phyloP scores from a whole-genome alignment of 2,329 filamentous ascomycete species.

The Huntiella decipiens region DNA sequence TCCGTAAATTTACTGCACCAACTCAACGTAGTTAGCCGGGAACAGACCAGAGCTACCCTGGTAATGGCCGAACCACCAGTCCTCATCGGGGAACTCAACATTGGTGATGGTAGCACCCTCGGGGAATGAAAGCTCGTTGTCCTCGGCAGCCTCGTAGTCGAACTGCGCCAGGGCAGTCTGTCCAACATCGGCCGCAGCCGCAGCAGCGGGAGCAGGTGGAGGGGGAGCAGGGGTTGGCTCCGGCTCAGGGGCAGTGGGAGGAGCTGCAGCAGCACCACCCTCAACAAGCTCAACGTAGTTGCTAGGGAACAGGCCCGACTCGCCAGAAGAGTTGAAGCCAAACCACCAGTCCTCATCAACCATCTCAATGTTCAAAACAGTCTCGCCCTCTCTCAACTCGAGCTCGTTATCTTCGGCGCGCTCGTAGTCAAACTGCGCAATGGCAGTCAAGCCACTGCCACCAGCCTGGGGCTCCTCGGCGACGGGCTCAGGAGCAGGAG shows the following conservation, averaged over 20 bases:
- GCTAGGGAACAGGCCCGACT: slow-evolving; percentile 82
- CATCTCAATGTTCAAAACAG: slow-evolving; percentile 85
- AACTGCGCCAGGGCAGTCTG: slow-evolving; percentile 71
- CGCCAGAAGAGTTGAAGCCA: slow-evolving; percentile 69
- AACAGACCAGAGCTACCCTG: slow-evolving; percentile 68
- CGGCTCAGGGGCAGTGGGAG: slow-evolving; percentile 15
- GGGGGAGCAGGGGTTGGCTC: slow-evolving; percentile 17
- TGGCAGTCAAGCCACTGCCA: slow-evolving; percentile 45
- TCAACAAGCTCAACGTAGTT: slow-evolving; percentile 87
- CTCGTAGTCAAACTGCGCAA: slow-evolving; percentile 89
- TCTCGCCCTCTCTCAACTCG: slow-evolving; percentile 72
- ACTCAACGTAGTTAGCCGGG: slow-evolving; percentile 51
- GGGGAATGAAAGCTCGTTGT: slow-evolving; percentile 74
- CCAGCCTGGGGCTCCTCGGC: slow-evolving; percentile 6
- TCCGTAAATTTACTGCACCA: slow-evolving; percentile 17
- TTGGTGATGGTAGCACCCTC: slow-evolving; percentile 68
- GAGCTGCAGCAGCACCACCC: slow-evolving; percentile 22
- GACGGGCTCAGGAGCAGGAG: background rate
- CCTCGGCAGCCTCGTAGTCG: slow-evolving; percentile 92
- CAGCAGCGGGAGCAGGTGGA: slow-evolving; percentile 22
- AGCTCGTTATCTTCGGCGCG: slow-evolving; percentile 96
- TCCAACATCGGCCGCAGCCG: slow-evolving; percentile 21
- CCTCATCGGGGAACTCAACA: slow-evolving; percentile 90
- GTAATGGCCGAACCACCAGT: slow-evolving; percentile 94
- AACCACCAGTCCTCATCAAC: slow-evolving; percentile 99